Percentiles rank a stretch among this genome's conserved stretches.
phyloP scores from a whole-genome alignment of 345 rosid genomes.

The Alliaria petiolata region DNA sequence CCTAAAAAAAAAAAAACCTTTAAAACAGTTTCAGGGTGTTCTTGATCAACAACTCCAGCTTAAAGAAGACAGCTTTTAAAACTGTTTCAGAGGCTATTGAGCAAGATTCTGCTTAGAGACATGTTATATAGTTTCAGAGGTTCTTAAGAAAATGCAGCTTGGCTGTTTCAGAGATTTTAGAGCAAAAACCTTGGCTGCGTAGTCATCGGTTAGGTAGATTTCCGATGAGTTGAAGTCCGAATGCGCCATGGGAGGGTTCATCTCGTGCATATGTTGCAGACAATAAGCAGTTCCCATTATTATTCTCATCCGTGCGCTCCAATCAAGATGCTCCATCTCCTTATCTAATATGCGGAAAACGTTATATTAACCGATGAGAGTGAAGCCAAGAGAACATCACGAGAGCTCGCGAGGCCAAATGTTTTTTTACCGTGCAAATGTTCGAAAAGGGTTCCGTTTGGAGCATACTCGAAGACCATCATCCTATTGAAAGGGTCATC shows the following conservation, averaged over 20 bases:
- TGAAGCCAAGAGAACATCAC: conserved; percentile 1
- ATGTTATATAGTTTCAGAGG: neutral
- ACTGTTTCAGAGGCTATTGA: neutral
- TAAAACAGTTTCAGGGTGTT: neutral
- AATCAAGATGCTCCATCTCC: conserved; percentile 92
- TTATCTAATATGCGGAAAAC: conserved; percentile 51
- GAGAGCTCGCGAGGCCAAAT: neutral
- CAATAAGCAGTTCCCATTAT: conserved; percentile 90
- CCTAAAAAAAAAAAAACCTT: no score
- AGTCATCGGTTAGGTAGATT: conserved; percentile 79
- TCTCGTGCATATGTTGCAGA: conserved; percentile 87
- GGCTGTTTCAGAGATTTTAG: neutral
- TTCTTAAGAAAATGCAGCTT: neutral
- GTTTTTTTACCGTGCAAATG: conserved; percentile 85
- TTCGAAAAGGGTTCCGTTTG: conserved; percentile 84
- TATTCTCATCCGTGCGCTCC: conserved; percentile 75
- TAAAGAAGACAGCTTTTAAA: neutral
- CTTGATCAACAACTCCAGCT: neutral
- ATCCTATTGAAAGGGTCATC: conserved; percentile 84
- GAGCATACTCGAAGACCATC: conserved; percentile 99
- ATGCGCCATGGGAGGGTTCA: conserved; percentile 76
- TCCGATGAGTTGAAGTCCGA: conserved; percentile 40
- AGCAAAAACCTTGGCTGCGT: conserved; percentile 82
- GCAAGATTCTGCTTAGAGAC: neutral
- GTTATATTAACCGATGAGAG: neutral